Evolutionary conservation across 2,329 filamentous ascomycete species (phyloP).

Genomic region (Hypoxylon sp.): DNA sequence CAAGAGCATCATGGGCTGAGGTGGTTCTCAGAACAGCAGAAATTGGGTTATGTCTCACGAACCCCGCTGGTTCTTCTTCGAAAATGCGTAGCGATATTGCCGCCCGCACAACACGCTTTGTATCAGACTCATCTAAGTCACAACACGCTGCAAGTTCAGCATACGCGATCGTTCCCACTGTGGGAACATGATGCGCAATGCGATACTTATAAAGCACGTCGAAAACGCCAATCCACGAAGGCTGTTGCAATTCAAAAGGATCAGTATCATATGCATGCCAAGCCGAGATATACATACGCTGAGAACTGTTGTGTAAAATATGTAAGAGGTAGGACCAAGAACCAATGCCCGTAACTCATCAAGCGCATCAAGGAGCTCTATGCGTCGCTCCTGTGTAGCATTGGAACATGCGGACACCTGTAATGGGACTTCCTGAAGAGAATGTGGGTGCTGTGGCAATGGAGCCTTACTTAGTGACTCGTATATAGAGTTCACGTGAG

Average conservation of each 20-base stretch:
- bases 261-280: neutral
- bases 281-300: neutral
- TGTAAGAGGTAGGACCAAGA: neutral
- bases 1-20: neutral
- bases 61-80: neutral
- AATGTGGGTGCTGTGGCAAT: neutral
- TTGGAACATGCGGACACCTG: neutral
- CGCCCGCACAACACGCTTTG: neutral
- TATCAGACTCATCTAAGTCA: neutral
- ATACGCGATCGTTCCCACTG: neutral
- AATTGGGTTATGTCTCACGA: neutral
- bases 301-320: neutral
- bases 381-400: neutral
- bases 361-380: neutral
- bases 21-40: neutral
- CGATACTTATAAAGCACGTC: neutral
- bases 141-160: neutral
- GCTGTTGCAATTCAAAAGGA: neutral
- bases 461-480: neutral
- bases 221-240: slow-evolving; percentile 1
- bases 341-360: neutral
- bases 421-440: neutral
- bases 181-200: neutral
- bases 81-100: neutral
- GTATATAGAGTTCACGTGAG: neutral